These are phyloP conservation scores for Alternaria atra DNA, from an alignment of 2,329 filamentous ascomycete genomes.

Conservation along the genomic window DNA sequence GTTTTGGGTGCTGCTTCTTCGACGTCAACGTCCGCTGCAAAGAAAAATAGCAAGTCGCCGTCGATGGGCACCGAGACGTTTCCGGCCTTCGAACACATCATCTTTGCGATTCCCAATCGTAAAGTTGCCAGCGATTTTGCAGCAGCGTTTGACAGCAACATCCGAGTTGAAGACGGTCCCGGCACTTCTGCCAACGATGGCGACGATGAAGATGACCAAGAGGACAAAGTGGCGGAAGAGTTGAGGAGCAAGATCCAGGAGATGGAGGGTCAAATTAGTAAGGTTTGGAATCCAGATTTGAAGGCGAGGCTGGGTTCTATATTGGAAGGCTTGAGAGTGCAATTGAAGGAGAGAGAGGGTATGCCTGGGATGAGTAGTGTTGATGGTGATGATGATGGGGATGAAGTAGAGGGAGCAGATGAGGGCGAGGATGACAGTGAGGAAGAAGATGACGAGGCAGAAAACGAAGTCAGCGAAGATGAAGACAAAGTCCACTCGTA, in stretches of 20 bases:
- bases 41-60: slow-evolving; percentile 28
- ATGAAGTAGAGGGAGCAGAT: background rate
- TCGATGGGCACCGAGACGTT: slow-evolving; percentile 45
- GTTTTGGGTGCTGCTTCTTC: slow-evolving; percentile 23
- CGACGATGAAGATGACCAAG: slow-evolving; percentile 36
- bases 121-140: slow-evolving; percentile 64
- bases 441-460: background rate
- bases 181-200: slow-evolving; percentile 47
- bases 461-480: background rate
- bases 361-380: background rate
- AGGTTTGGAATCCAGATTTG: slow-evolving; percentile 48
- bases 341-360: slow-evolving; percentile 35
- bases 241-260: slow-evolving; percentile 46
- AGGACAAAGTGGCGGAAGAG: slow-evolving; percentile 39
- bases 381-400: background rate
- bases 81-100: slow-evolving; percentile 60
- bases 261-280: slow-evolving; percentile 45
- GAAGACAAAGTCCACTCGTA: background rate
- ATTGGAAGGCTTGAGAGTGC: slow-evolving; percentile 41
- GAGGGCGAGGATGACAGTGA: background rate
- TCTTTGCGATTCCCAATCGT: slow-evolving; percentile 66
- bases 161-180: slow-evolving; percentile 51
- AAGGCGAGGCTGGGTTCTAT: slow-evolving; percentile 42
- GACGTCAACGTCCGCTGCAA: slow-evolving; percentile 26
- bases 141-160: slow-evolving; percentile 56